Percentiles rank a stretch among this genome's conserved stretches.
These are phyloP conservation scores for Phytophthora palmivora DNA, from an alignment of 352 stramenopile genomes.

Conservation along the genomic window DNA sequence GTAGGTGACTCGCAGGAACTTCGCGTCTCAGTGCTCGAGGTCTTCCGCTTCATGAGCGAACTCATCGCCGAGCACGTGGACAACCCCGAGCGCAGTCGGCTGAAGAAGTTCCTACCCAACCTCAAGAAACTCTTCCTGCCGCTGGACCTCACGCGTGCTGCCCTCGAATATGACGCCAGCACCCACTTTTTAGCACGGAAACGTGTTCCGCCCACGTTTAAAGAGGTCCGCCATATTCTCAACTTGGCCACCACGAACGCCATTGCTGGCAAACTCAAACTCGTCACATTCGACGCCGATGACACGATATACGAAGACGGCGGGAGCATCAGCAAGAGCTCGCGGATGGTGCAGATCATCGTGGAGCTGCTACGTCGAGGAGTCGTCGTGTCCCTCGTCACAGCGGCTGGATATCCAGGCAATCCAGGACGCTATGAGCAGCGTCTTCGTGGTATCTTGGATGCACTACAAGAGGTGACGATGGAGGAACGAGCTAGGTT, in stretches of 20 bases:
- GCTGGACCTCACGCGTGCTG: conserved; percentile 71
- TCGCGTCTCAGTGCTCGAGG: conserved; percentile 68
- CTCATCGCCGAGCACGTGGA: conserved; percentile 81
- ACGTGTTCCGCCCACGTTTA: conserved; percentile 85
- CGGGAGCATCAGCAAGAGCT: conserved; percentile 69
- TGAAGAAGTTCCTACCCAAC: conserved; percentile 70
- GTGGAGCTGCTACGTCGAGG: conserved; percentile 71
- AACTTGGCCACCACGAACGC: conserved; percentile 83
- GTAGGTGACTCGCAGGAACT: conserved; percentile 65
- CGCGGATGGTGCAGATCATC: conserved; percentile 78
- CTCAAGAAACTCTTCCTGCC: conserved; percentile 78
- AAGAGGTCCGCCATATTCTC: conserved; percentile 86
- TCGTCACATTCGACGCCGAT: conserved; percentile 88
- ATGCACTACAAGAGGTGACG: conserved; percentile 59
- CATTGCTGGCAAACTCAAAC: conserved; percentile 76
- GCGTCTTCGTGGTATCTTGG: conserved; percentile 77
- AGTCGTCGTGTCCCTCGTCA: conserved; percentile 84
- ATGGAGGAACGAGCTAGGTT: conserved; percentile 74
- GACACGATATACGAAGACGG: conserved; percentile 91
- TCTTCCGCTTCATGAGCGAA: conserved; percentile 77
- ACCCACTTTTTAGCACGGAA: conserved; percentile 82
- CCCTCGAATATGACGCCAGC: conserved; percentile 68
- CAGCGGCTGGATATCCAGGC: conserved; percentile 79
- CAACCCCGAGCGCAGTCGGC: conserved; percentile 43
- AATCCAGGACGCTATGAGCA: conserved; percentile 74